These are phyloP conservation scores for Phytophthora niederhauseri DNA, from an alignment of 352 stramenopile genomes.

Conservation along the genomic window DNA sequence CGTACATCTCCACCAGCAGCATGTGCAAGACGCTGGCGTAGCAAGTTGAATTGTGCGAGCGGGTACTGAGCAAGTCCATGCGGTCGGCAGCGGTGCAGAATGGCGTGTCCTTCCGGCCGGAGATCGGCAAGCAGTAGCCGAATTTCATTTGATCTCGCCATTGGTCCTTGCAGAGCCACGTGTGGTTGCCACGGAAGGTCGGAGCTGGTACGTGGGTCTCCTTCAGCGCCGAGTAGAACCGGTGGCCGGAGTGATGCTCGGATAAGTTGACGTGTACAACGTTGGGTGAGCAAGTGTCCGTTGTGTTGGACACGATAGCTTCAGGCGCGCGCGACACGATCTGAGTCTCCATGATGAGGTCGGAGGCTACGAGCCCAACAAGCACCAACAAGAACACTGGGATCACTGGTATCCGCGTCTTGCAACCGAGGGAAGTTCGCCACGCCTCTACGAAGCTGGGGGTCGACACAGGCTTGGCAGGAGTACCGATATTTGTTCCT, in stretches of 20 bases:
- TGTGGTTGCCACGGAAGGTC: slow-evolving; percentile 27
- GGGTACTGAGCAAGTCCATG: slow-evolving; percentile 40
- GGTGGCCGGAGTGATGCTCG: slow-evolving; percentile 17
- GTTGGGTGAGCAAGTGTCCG: slow-evolving; percentile 3
- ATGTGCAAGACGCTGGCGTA: slow-evolving; percentile 63
- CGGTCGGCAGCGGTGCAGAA: slow-evolving; percentile 52
- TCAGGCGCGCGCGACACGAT: slow-evolving; percentile 13
- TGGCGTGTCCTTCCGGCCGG: slow-evolving; percentile 42
- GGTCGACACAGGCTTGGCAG: neutral
- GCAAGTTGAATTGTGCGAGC: slow-evolving; percentile 37
- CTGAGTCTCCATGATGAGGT: slow-evolving; percentile 7
- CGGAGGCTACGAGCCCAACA: slow-evolving; percentile 14
- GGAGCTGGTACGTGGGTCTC: slow-evolving; percentile 11
- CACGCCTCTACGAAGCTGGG: neutral
- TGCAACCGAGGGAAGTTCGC: neutral
- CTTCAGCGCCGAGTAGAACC: slow-evolving; percentile 20
- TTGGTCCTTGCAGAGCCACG: slow-evolving; percentile 20
- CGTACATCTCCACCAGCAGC: slow-evolving; percentile 58
- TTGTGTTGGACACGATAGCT: neutral
- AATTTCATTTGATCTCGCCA: neutral
- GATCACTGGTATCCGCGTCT: neutral
- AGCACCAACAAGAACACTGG: slow-evolving; percentile 16
- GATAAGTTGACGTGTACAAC: slow-evolving; percentile 5
- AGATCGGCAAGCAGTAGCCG: slow-evolving; percentile 55
- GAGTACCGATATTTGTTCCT: neutral